Evolutionary conservation across 305 asterid species (phyloP), one percentile per base, ranked within the genome.

Genomic region (Fraxinus platypoda): DNA sequence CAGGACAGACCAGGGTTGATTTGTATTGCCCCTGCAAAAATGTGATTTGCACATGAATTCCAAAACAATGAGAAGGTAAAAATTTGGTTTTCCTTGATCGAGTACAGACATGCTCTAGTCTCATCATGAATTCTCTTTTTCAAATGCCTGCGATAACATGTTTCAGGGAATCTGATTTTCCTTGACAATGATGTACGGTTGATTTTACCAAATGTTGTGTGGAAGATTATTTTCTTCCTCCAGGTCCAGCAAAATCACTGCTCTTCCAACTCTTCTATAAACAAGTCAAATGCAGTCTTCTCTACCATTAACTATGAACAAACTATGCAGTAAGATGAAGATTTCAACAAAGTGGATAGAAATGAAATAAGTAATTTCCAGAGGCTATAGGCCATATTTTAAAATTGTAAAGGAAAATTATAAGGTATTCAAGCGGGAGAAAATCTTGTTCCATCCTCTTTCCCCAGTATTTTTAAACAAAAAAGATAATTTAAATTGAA

Each of bases 1-100:
- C 90, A 82, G 99, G 99, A 88, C 99, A 97, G 78, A 97, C 97
- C 79, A 97, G 92, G 83, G 99, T 97, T 54, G 99, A 97, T 90
- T 97, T 97, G 92, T 92, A 97, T 84, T 97, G 99, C 83, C 99
- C 99, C 99, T 97, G 92, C 80, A 87, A 86, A 88, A 81, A 3
- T 23, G 80, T 13, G 62, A 75, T 80, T 73, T 30, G 73, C 23
- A 33, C 25, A 62, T 70, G 37, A 68, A 64, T 62, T 26, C 73
- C 31, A 64, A 64, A 64, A 64, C 17, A 23, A 8, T 77, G 57
- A 80, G 66, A 21, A 28, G 49, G 31, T 64, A 64, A 64, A 64
- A 62, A 0, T 54, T n/a, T 54, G 26, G 26, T n/a, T 54, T 6
- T 54, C 66, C 71, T 23, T 23, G 71, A 62, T 7, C 2, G 17